Evolutionary conservation across 176 grass and related monocot genomes (phyloP).

Genomic region (Phoenix roebelenii): DNA sequence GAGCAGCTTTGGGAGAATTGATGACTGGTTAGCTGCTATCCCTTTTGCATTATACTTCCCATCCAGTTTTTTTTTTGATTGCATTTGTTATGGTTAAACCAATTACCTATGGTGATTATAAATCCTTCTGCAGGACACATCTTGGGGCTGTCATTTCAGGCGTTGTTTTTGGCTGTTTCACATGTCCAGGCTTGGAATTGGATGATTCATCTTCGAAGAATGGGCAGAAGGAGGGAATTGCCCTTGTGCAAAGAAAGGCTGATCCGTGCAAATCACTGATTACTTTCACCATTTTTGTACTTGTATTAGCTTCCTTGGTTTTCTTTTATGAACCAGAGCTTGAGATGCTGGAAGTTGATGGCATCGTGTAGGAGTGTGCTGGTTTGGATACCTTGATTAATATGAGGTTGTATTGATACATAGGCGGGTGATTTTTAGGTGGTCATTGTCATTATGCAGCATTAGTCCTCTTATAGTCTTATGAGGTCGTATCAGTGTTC

Average conservation of each 20-base stretch:
- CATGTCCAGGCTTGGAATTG: constrained; percentile 46
- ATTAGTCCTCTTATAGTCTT: too few relatives aligned
- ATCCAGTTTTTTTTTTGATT: too few relatives aligned
- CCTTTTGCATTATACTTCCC: background rate
- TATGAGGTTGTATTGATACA: too few relatives aligned
- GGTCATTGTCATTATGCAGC: too few relatives aligned
- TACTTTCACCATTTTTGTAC: constrained; percentile 34
- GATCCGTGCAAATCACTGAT: constrained; percentile 52
- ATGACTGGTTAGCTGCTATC: constrained; percentile 47
- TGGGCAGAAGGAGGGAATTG: constrained; percentile 37
- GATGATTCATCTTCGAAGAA: constrained; percentile 35
- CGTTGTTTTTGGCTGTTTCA: constrained; percentile 55
- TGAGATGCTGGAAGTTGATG: constrained; percentile 28
- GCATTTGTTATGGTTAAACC: too few relatives aligned
- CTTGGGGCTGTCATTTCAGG: constrained; percentile 50
- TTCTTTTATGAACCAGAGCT: constrained; percentile 39
- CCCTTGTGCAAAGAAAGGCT: constrained; percentile 33
- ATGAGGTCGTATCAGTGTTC: too few relatives aligned
- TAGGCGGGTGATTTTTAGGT: too few relatives aligned
- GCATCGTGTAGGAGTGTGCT: too few relatives aligned
- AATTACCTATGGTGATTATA: too few relatives aligned
- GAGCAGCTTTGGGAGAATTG: constrained; percentile 60
- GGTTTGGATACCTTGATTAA: too few relatives aligned
- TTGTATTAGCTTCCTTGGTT: constrained; percentile 32
- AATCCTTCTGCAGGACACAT: constrained; percentile 40